Evolutionary conservation across 768 basidiomycete genomes (phyloP), one percentile per base, ranked within the genome.

Genomic region (Leccinum imitatum): DNA sequence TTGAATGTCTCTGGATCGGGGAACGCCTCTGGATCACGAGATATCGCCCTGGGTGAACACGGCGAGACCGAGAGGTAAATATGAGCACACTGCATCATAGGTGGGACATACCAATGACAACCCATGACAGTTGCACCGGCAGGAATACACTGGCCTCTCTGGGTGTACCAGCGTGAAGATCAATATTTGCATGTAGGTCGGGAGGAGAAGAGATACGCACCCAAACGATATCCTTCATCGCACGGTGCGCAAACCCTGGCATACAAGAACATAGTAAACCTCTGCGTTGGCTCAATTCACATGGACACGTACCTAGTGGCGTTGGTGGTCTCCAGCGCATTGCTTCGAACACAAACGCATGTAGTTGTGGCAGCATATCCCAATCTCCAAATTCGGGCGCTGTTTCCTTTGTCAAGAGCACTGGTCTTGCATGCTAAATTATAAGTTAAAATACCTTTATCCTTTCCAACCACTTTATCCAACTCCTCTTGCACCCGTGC

Each of bases 221-320:
- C 82, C 84, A 87, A 19, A 83, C 67, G 46, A 89, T 79, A 59
- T 88, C 86, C 56, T 80, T 82, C 1, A 81, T 87, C 0, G 86
- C 80, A 54, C 80, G 79, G 61, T 89, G 87, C 0, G 83, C 75
- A 53, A 87, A 84, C 0, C 86, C 86, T 67, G 17, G 23, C 1
- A 59, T 21, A 21, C 14, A 50, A 21, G 35, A 5, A 19, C 39
- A 39, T 2, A 15, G 17, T 59, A 25, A 41, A 23, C 25, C 17
- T 27, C 14, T 15, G 27, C 8, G 11, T 15, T 7, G 8, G 15
- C 14, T 21, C 25, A 33, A 33, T 4, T 23, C 37, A 19, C 4
- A 54, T 11, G 23, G 8, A 11, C 27, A 57, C 73, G 15, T 56
- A 77, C 79, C 76, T 7, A 63, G 48, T 0, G 69, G 62, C 3